A percentile compares a stretch with the other conserved stretches of the same genome.
Conservation (phyloP, 768 basidiomycete genomes). For the Suillus ampliporus region DNA sequence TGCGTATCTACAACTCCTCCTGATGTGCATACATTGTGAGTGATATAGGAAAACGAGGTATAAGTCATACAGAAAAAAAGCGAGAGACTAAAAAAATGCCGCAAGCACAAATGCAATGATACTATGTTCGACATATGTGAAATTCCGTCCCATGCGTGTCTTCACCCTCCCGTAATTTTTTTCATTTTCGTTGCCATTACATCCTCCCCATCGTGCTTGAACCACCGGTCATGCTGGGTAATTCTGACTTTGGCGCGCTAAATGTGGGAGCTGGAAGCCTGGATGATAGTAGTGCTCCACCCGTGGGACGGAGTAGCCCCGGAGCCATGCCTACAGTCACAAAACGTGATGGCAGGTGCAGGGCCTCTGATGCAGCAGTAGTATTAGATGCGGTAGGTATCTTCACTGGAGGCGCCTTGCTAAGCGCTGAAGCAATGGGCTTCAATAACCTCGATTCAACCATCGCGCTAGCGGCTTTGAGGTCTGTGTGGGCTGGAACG, state of each 20-base stretch:
- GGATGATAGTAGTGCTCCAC: slow-evolving; percentile 6
- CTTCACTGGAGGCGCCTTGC: slow-evolving; percentile 8
- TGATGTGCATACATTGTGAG: slow-evolving; percentile 4
- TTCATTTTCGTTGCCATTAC: background rate
- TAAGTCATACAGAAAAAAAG: background rate
- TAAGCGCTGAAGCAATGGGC: slow-evolving; percentile 10
- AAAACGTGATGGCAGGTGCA: slow-evolving; percentile 17
- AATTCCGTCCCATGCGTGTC: slow-evolving; percentile 1
- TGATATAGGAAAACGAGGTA: background rate
- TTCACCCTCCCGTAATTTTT: background rate
- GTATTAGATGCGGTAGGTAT: slow-evolving; percentile 4
- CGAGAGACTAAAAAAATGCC: slow-evolving; percentile 4
- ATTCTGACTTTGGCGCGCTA: slow-evolving; percentile 14
- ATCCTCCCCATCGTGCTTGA: slow-evolving; percentile 11
- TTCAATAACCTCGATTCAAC: slow-evolving; percentile 14
- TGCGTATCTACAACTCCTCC: slow-evolving; percentile 1
- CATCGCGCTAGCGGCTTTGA: background rate
- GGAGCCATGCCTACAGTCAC: slow-evolving; percentile 8
- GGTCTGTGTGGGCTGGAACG: background rate
- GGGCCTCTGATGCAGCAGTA: background rate
- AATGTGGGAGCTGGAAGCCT: slow-evolving; percentile 17
- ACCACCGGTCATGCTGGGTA: background rate
- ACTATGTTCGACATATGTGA: slow-evolving; percentile 7
- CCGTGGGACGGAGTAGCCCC: slow-evolving; percentile 12
- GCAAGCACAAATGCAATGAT: slow-evolving; percentile 9